Conservation (phyloP, 2,329 filamentous ascomycete genomes). For the Penicillium rolfsii region DNA sequence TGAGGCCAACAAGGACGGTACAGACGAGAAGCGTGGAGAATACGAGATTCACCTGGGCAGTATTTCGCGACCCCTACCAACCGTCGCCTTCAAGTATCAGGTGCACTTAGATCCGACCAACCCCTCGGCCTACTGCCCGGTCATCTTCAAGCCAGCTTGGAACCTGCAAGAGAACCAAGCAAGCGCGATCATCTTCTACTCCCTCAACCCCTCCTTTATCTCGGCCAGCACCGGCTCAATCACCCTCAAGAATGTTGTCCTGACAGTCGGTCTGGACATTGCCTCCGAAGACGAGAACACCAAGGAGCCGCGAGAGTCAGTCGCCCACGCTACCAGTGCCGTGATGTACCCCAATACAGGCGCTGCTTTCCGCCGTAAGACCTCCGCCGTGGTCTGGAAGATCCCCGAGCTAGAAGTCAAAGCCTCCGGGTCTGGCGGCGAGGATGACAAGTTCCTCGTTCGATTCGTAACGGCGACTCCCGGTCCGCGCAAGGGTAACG, state of each 20-base stretch:
- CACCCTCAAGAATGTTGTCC: conserved; percentile 74
- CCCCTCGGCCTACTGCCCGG: conserved; percentile 65
- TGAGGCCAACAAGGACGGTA: conserved; percentile 53
- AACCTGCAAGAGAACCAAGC: conserved; percentile 82
- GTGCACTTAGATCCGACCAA: conserved; percentile 69
- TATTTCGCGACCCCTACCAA: conserved; percentile 65
- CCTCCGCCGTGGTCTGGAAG: conserved; percentile 51
- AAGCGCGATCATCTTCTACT: conserved; percentile 83
- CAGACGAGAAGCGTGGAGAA: conserved; percentile 69
- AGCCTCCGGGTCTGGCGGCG: conserved; percentile 38
- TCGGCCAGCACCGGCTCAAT: conserved; percentile 53
- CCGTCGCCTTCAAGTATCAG: conserved; percentile 90
- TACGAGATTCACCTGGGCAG: conserved; percentile 76
- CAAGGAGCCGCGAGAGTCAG: conserved; percentile 47
- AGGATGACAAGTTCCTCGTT: conserved; percentile 76
- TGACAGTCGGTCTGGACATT: conserved; percentile 58
- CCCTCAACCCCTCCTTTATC: conserved; percentile 72
- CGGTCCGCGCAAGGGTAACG: conserved; percentile 70
- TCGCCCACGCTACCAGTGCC: conserved; percentile 46
- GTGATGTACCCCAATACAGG: conserved; percentile 53
- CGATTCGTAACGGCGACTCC: conserved; percentile 75
- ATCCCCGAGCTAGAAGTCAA: conserved; percentile 58
- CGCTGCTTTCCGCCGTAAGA: conserved; percentile 51
- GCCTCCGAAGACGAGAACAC: conserved; percentile 49
- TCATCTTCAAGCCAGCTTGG: conserved; percentile 76